Evolutionary conservation across 2,329 filamentous ascomycete species (phyloP).

Genomic region (Monosporascus sp.): DNA sequence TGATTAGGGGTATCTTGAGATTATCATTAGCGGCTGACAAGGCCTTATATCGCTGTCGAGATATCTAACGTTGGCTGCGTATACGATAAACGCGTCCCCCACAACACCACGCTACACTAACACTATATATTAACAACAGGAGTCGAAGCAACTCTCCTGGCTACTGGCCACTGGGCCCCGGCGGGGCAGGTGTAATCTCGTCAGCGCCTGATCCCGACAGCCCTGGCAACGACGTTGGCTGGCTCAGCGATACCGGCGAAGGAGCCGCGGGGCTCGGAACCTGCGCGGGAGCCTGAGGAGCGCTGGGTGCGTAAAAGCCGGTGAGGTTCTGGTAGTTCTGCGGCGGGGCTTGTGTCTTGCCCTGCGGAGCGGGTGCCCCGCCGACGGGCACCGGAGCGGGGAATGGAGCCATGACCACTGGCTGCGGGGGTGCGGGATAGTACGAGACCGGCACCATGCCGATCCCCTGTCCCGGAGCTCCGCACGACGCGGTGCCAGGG

Average conservation of each 20-base stretch:
- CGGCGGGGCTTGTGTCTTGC: constrained; percentile 3
- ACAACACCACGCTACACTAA: neutral
- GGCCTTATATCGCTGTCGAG: constrained; percentile 1
- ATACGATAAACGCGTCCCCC: neutral
- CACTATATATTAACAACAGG: neutral
- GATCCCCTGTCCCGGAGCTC: no score
- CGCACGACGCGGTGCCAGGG: neutral
- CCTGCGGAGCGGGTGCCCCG: constrained; percentile 1
- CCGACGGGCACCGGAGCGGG: neutral
- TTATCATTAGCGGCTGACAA: constrained; percentile 5
- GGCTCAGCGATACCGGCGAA: neutral
- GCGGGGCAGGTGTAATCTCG: neutral
- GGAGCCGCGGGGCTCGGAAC: neutral
- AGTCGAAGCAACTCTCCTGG: neutral
- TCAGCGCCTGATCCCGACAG: neutral
- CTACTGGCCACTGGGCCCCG: neutral
- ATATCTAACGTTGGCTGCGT: neutral
- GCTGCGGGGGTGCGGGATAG: constrained; percentile 10
- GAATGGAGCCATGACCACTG: constrained; percentile 6
- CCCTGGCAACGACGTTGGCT: neutral
- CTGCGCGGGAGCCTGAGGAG: neutral
- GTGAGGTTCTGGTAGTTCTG: constrained; percentile 31
- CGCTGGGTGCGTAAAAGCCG: constrained; percentile 18
- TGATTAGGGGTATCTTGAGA: constrained; percentile 5
- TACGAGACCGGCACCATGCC: constrained; percentile 9